Evolutionary conservation across 345 rosid species (phyloP).

Genomic region (Murraya koenigii): DNA sequence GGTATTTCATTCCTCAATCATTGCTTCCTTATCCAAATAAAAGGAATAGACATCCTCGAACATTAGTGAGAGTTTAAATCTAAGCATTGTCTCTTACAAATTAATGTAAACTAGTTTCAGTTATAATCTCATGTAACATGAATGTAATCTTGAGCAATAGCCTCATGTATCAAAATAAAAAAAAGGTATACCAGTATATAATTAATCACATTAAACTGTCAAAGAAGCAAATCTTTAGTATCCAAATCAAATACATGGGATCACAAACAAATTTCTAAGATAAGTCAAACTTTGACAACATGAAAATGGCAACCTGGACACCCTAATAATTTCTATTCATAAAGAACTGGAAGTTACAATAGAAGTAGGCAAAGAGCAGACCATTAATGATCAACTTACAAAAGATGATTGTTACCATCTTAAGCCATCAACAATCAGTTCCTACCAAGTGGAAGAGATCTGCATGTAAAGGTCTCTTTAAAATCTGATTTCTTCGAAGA

Average conservation of each 20-base stretch:
- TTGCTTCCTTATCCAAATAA: no score
- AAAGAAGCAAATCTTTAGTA: background rate
- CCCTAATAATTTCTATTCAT: background rate
- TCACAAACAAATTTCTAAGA: background rate
- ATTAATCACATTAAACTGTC: background rate
- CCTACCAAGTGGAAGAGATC: conserved; percentile 85
- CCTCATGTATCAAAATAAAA: no score
- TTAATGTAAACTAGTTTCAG: no score
- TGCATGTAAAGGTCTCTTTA: conserved; percentile 79
- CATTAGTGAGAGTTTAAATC: no score
- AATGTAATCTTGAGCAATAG: no score
- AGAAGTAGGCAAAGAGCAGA: background rate
- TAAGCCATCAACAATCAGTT: conserved; percentile 40
- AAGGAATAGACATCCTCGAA: no score
- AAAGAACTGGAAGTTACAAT: background rate
- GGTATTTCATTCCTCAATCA: no score
- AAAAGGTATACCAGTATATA: background rate
- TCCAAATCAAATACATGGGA: background rate
- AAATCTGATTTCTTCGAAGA: conserved; percentile 66
- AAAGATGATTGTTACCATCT: conserved; percentile 2
- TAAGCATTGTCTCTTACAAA: no score
- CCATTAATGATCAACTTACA: conserved; percentile 4
- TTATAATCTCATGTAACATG: no score
- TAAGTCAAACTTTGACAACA: background rate
- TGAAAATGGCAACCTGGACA: background rate